phyloP scores from a whole-genome alignment of 768 basidiomycete genomes.

The Gautieria morchelliformis region DNA sequence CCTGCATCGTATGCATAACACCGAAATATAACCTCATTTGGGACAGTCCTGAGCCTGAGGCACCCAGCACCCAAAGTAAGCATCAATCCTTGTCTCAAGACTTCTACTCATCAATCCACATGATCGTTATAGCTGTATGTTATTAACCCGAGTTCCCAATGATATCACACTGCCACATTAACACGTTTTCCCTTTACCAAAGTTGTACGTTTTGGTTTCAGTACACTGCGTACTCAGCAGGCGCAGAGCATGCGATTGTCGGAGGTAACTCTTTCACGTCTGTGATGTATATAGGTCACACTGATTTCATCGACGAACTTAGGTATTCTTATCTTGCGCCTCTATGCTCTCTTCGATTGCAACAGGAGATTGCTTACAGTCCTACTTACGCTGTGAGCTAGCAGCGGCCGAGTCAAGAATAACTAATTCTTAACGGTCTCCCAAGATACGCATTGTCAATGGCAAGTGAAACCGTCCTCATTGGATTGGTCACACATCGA shows the following conservation, averaged over 20 bases:
- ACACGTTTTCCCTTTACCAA: neutral
- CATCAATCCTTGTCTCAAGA: neutral
- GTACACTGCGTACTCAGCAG: neutral
- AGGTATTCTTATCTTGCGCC: neutral
- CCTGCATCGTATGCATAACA: neutral
- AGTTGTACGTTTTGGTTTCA: slow-evolving; percentile 4
- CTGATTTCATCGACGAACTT: neutral
- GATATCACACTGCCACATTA: neutral
- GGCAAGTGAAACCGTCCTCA: neutral
- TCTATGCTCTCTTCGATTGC: slow-evolving; percentile 1
- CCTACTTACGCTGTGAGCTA: neutral
- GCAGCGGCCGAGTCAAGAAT: neutral
- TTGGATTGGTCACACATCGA: neutral
- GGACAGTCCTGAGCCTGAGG: neutral
- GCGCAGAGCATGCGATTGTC: neutral
- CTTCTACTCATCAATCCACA: neutral
- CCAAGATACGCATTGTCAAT: neutral
- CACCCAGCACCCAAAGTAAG: neutral
- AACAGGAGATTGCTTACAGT: neutral
- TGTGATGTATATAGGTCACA: neutral
- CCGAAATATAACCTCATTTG: neutral
- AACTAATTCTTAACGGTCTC: neutral
- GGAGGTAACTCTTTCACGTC: neutral
- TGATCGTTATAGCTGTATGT: neutral
- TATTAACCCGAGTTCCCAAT: neutral